A percentile compares a stretch with the other conserved stretches of the same genome.
These are phyloP conservation scores for Lanmaoa pseudosensibilis DNA, from an alignment of 768 basidiomycete species.

Conservation along the genomic window DNA sequence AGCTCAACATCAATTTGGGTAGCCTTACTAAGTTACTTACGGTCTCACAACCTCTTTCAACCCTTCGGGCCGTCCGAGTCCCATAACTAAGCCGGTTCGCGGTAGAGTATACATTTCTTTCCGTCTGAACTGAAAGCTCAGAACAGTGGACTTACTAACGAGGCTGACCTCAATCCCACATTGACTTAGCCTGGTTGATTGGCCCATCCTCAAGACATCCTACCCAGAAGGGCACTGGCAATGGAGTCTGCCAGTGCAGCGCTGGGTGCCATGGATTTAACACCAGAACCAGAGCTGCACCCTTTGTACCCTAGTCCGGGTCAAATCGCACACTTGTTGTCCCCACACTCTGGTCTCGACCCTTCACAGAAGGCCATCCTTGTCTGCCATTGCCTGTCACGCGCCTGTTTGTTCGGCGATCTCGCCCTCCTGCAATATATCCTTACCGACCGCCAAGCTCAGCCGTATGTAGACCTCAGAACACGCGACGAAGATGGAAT, in stretches of 20 bases:
- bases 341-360: conserved; percentile 64
- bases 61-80: not conserved
- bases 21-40: not conserved
- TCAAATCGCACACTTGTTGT: conserved; percentile 62
- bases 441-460: conserved; percentile 65
- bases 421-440: conserved; percentile 70
- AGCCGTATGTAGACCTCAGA: conserved; percentile 63
- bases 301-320: conserved; percentile 72
- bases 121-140: conserved; percentile 21
- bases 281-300: conserved; percentile 76
- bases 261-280: conserved; percentile 49
- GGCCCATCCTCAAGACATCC: conserved; percentile 3
- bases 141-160: conserved; percentile 2
- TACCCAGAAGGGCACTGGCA: conserved; percentile 1
- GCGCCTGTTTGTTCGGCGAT: conserved; percentile 80
- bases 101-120: conserved; percentile 8
- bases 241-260: conserved; percentile 33
- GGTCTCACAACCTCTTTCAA: conserved; percentile 8
- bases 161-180: conserved; percentile 5
- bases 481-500: conserved; percentile 84
- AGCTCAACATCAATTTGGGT: not conserved
- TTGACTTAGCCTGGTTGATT: conserved; percentile 9
- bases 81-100: conserved; percentile 5
- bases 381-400: conserved; percentile 69
- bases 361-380: conserved; percentile 68